phyloP scores from a whole-genome alignment of 495 filamentous ascomycete genomes.

The Talaromyces thailandensis region DNA sequence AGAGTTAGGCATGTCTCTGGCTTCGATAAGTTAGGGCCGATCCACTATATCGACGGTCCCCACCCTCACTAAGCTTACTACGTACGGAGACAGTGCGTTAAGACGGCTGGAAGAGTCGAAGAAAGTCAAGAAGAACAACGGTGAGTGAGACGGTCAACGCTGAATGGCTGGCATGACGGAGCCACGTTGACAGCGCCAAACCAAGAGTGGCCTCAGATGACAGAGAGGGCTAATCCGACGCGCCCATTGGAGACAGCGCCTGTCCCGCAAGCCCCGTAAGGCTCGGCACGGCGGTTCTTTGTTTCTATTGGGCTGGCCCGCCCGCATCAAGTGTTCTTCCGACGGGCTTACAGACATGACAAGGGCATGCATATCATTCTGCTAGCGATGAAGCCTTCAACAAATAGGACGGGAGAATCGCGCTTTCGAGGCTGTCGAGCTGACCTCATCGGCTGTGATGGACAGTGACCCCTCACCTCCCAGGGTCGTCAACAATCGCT shows the following conservation, averaged over 20 bases:
- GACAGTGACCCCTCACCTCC: not conserved
- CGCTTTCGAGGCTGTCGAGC: not conserved
- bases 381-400: not conserved
- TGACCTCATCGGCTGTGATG: not conserved
- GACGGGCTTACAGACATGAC: not conserved
- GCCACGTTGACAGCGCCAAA: conserved; percentile 1
- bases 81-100: too few species aligned
- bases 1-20: not conserved
- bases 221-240: not conserved
- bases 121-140: not conserved
- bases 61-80: not conserved
- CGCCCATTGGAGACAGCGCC: conserved; percentile 2
- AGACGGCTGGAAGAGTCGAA: not conserved
- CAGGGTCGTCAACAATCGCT: not conserved
- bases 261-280: conserved; percentile 3
- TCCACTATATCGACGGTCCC: not conserved
- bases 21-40: not conserved
- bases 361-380: not conserved
- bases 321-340: not conserved
- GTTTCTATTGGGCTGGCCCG: not conserved
- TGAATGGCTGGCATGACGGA: not conserved
- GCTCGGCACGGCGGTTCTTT: not conserved
- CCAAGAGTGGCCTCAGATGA: not conserved
- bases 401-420: not conserved
- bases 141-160: not conserved